Conservation (phyloP, 2,329 filamentous ascomycete species). For the Trichoderma sp. region DNA sequence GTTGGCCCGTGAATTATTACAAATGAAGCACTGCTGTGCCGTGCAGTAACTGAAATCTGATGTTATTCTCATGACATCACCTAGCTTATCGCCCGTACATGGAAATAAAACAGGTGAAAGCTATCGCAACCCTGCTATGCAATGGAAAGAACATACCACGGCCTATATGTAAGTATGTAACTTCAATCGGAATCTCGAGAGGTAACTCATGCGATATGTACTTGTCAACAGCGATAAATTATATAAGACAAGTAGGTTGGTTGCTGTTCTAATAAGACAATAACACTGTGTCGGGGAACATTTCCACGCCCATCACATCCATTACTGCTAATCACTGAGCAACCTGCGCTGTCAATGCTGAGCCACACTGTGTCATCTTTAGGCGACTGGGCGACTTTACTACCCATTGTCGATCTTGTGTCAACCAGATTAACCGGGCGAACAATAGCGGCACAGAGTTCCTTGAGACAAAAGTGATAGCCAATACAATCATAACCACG, state of each 20-base stretch:
- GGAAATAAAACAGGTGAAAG: neutral
- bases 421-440: neutral
- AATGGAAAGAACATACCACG: neutral
- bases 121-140: neutral
- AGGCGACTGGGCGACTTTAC: neutral
- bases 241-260: neutral
- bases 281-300: neutral
- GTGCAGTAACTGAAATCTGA: neutral
- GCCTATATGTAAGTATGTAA: neutral
- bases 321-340: neutral
- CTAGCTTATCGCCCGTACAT: neutral
- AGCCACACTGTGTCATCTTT: neutral
- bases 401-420: neutral
- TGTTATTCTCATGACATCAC: neutral
- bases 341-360: neutral
- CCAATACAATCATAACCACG: neutral
- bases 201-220: neutral
- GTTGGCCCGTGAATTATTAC: neutral
- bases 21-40: neutral
- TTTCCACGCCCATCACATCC: neutral
- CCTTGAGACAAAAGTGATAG: neutral
- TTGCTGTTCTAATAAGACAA: neutral
- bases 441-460: neutral
- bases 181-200: neutral
- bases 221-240: neutral